Evolutionary conservation across 2,329 filamentous ascomycete genomes (phyloP).

Genomic region (Plenodomus tracheiphilus): DNA sequence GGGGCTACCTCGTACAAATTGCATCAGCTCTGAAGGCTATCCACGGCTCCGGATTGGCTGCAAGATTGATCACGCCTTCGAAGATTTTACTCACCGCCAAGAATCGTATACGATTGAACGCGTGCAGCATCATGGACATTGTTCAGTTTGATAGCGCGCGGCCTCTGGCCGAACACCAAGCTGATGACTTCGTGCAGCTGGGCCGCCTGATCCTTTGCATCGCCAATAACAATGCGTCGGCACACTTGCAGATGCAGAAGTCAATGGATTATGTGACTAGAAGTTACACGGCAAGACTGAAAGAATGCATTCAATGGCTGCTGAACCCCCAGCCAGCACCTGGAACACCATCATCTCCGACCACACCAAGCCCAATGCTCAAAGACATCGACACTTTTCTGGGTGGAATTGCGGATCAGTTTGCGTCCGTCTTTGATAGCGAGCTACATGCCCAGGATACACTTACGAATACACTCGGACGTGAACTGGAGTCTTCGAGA

Average conservation of each 20-base stretch:
- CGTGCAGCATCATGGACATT: slow-evolving; percentile 87
- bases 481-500: slow-evolving; percentile 88
- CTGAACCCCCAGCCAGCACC: slow-evolving; percentile 58
- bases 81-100: slow-evolving; percentile 91
- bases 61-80: slow-evolving; percentile 80
- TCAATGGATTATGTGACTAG: slow-evolving; percentile 76
- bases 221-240: slow-evolving; percentile 67
- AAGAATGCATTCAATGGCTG: slow-evolving; percentile 81
- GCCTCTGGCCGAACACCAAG: slow-evolving; percentile 74
- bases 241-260: slow-evolving; percentile 66
- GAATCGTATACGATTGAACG: slow-evolving; percentile 84
- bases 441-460: slow-evolving; percentile 79
- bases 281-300: slow-evolving; percentile 76
- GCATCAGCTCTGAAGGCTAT: slow-evolving; percentile 85
- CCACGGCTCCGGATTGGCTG: slow-evolving; percentile 78
- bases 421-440: slow-evolving; percentile 75
- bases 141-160: slow-evolving; percentile 75
- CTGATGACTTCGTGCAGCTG: slow-evolving; percentile 83
- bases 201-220: slow-evolving; percentile 83
- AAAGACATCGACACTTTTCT: slow-evolving; percentile 83
- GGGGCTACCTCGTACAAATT: slow-evolving; percentile 92
- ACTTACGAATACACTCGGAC: slow-evolving; percentile 69
- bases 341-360: slow-evolving; percentile 35
- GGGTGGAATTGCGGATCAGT: slow-evolving; percentile 74
- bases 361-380: slow-evolving; percentile 42